A percentile compares a stretch with the other conserved stretches of the same genome.
These are phyloP conservation scores for Herpotrichia juniperi DNA, from an alignment of 2,329 filamentous ascomycete species.

Conservation along the genomic window DNA sequence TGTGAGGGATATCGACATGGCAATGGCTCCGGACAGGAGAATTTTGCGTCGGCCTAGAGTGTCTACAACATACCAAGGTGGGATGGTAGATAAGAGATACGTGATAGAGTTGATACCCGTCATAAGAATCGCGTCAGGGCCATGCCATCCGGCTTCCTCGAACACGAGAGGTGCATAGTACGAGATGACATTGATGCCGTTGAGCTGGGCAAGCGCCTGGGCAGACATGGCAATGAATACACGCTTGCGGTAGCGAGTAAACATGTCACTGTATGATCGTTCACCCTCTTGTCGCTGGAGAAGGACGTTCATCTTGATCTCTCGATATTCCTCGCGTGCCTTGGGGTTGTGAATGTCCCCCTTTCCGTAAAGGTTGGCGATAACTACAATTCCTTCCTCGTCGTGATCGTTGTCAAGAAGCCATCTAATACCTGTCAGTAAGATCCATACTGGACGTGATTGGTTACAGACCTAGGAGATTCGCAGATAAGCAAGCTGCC, in stretches of 20 bases:
- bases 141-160: conserved; percentile 93
- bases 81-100: conserved; percentile 89
- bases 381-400: conserved; percentile 97
- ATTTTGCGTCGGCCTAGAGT: conserved; percentile 88
- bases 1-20: conserved; percentile 88
- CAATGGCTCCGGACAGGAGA: conserved; percentile 83
- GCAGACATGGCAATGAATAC: conserved; percentile 99
- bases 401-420: conserved; percentile 96
- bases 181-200: conserved; percentile 99
- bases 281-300: conserved; percentile 94
- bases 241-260: conserved; percentile 85
- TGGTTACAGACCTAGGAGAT: conserved; percentile 75
- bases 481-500: conserved; percentile 95
- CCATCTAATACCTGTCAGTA: conserved; percentile 68
- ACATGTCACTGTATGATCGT: conserved; percentile 91
- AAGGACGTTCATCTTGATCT: conserved; percentile 98
- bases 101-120: conserved; percentile 94
- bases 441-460: too few relatives aligned
- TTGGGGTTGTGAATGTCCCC: conserved; percentile 94
- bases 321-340: conserved; percentile 93
- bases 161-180: conserved; percentile 98
- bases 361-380: conserved; percentile 94
- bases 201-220: conserved; percentile 92
- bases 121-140: conserved; percentile 92
- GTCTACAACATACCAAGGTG: conserved; percentile 97